These are phyloP conservation scores for Tanacetum coccineum DNA, from an alignment of 129 eudicot species.

Conservation along the genomic window DNA sequence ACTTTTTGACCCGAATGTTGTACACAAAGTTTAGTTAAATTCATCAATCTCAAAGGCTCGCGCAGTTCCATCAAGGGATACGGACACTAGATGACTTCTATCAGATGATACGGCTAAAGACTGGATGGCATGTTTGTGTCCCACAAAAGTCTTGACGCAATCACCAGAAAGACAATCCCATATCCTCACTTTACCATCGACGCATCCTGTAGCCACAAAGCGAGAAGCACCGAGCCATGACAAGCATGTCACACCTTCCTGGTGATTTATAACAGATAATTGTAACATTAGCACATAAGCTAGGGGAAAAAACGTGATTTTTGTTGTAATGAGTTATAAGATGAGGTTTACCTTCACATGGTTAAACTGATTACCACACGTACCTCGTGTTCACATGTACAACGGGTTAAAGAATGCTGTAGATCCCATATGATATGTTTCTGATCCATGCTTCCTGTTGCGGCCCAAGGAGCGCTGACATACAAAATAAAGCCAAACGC, in stretches of 20 bases:
- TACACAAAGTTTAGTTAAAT: neutral
- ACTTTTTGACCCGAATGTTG: too few relatives aligned
- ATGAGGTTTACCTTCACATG: neutral
- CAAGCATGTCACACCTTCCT: too few relatives aligned
- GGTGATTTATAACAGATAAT: too few relatives aligned
- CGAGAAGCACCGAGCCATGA: too few relatives aligned
- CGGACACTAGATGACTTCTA: conserved; percentile 15
- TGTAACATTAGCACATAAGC: neutral
- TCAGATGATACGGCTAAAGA: conserved; percentile 53
- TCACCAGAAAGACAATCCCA: conserved; percentile 82
- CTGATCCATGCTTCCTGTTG: conserved; percentile 89
- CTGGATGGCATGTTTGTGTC: conserved; percentile 72
- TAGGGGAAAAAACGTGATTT: too few relatives aligned
- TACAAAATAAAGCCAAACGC: neutral
- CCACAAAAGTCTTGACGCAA: conserved; percentile 53
- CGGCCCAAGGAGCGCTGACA: conserved; percentile 74
- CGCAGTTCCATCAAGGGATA: conserved; percentile 22
- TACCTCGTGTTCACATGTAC: conserved; percentile 89
- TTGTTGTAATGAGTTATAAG: too few relatives aligned
- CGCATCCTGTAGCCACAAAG: too few relatives aligned
- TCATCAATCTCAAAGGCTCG: conserved; percentile 24
- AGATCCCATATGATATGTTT: conserved; percentile 88
- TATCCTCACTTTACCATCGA: too few relatives aligned
- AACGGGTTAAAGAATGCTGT: conserved; percentile 60
- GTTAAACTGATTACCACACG: conserved; percentile 11